Evolutionary conservation across 1,284 basidiomycete species (phyloP), one percentile per base, ranked within the genome.

Genomic region (Cystobasidium pallidum): DNA sequence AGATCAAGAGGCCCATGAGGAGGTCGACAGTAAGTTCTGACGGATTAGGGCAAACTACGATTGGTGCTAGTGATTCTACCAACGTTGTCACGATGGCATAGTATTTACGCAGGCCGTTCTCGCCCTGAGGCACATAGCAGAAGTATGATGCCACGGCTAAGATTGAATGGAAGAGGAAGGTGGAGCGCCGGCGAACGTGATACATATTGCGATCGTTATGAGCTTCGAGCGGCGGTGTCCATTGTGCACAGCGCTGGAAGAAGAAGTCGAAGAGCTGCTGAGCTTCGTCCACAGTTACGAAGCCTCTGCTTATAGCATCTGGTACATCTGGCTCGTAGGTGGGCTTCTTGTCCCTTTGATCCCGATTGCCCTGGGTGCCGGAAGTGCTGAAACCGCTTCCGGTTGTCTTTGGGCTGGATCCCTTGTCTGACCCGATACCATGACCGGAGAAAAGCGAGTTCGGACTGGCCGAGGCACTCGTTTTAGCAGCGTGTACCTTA

Each of bases 181-280:
- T 66, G 15, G 70, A 72, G 8, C 70, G 70, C n/a, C 65, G 21
- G 10, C 70, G 63, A 17, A 72, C 70, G 47, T 72, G 70, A 39
- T 72, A 58, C 63, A 72, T 67, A 30, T 72, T 72, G 17, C 70
- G n/a, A 28, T 72, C 70, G 24, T 41, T 66, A 34, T 72, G 63
- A 24, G 30, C 4, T 28, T 66, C 70, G 8, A 72, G 54, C 7
- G 65, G 63, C 10, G 70, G 70, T 8, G 57, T 62, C 70, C 70
- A 72, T n/a, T 66, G 70, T 17, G 64, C 70, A 32, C 70, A 72
- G 24, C 70, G 70, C 28, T 66, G 41, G 28, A 66, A 72, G 57
- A 43, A 72, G 58, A 72, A 72, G 34, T 72, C 70, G 64, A 72
- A 72, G 21, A 72, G 64, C 41, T 66, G 63, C 34, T 72, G 63